Evolutionary conservation across 192 early-diverging fungal species (phyloP), one percentile per base, ranked within the genome.

Genomic region (Thoreauomyces humboldtii): DNA sequence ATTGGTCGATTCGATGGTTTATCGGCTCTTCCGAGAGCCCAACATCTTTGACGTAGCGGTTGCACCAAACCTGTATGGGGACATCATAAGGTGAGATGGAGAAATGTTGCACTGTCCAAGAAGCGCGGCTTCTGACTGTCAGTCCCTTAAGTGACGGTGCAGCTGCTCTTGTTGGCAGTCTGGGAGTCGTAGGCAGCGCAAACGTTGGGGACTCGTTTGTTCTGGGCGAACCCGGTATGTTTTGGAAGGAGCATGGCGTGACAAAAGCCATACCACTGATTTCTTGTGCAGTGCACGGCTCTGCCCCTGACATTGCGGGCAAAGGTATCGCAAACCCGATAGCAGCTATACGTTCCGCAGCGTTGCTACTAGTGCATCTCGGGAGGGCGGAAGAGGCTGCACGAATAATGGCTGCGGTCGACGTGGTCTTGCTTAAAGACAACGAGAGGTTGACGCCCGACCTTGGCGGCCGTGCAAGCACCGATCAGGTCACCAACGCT

Each of bases 1-100:
- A 77, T 81, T 98, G 69, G 94, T 98, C 2, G 96, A 98, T 63
- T 98, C 96, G 22, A 98, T 98, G 96, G 96, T 98, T 66, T 91
- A 79, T 41, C 92, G 96, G 65, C 85, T 98, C 86, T 98, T 96
- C 88, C 90, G 94, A 61, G 96, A 96, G 70, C 94, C 96, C 45
- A 83, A 97, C 36, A 84, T 83, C 7, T 96, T 96, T 79, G 96
- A 98, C 76, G 96, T 98, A 6, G 89, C 88, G 1, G 96, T 98
- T 29, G 94, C 94, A 1, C 96, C 96, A 61, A 98, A 98, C 81
- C 73, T 98, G 68, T 98, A 96, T 67, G 96, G 96, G 43, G 96
- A 98, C 65, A 98, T 98, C 58, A 91, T 98, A 68, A 66, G 64
- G 64, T 66, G 28, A 2, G 42, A 41, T 12, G n/a, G n/a, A n/a